These are phyloP conservation scores for Boechera stricta DNA, from an alignment of 345 rosid species.

Conservation along the genomic window DNA sequence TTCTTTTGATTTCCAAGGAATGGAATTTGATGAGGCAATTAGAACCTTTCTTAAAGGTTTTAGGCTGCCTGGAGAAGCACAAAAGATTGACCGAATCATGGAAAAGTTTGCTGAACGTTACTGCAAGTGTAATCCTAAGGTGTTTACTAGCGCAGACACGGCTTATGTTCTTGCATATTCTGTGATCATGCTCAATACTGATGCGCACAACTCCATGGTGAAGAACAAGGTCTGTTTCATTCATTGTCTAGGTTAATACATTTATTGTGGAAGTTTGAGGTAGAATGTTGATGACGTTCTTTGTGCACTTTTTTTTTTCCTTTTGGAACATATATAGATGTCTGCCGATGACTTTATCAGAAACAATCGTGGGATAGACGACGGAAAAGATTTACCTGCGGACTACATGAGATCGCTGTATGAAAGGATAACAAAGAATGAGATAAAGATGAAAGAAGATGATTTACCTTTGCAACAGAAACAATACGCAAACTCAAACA, in stretches of 20 bases:
- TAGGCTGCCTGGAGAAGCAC: constrained; percentile 91
- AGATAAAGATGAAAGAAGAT: constrained; percentile 78
- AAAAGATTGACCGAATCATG: constrained; percentile 94
- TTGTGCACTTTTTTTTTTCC: constrained; percentile 6
- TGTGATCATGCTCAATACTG: constrained; percentile 92
- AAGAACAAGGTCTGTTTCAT: constrained; percentile 69
- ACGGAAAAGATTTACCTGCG: constrained; percentile 84
- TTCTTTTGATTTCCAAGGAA: constrained; percentile 72
- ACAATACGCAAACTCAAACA: constrained; percentile 69
- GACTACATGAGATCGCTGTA: constrained; percentile 69
- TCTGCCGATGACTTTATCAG: constrained; percentile 66
- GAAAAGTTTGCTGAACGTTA: constrained; percentile 93
- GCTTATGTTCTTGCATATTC: constrained; percentile 95
- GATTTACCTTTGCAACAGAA: constrained; percentile 69
- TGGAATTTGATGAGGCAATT: constrained; percentile 84
- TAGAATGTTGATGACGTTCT: constrained; percentile 39
- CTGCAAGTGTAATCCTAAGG: constrained; percentile 81
- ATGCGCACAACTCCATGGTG: constrained; percentile 93
- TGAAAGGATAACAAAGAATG: constrained; percentile 82
- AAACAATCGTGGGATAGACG: constrained; percentile 88
- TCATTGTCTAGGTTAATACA: constrained; percentile 9
- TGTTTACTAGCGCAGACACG: constrained; percentile 89
- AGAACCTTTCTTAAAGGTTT: constrained; percentile 86
- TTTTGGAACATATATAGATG: constrained; percentile 44
- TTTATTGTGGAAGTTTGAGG: constrained; percentile 34